phyloP scores from a whole-genome alignment of 2,329 filamentous ascomycete genomes.

The Boeremia lycopersici region DNA sequence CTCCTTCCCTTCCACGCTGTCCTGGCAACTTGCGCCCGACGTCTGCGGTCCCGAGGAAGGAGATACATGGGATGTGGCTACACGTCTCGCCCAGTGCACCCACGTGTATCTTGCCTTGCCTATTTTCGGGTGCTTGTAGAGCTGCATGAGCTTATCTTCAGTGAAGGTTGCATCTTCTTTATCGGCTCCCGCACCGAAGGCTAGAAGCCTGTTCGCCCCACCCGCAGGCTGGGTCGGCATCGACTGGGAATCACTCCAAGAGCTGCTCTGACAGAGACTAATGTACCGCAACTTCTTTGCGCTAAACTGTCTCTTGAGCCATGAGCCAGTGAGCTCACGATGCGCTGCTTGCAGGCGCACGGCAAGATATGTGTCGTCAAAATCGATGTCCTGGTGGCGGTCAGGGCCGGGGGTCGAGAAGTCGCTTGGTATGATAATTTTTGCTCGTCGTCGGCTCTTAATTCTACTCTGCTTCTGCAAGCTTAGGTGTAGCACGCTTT shows the following conservation, averaged over 20 bases:
- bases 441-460: neutral
- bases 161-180: conserved; percentile 34
- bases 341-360: conserved; percentile 24
- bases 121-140: conserved; percentile 40
- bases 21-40: neutral
- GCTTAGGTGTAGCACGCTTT: conserved; percentile 26
- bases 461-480: conserved; percentile 7
- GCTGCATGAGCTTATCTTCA: conserved; percentile 46
- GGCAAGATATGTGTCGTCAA: conserved; percentile 38
- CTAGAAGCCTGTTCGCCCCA: conserved; percentile 16
- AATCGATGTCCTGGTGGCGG: conserved; percentile 22
- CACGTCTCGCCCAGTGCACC: conserved; percentile 51
- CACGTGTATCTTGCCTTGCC: conserved; percentile 50
- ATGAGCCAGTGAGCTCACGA: conserved; percentile 26
- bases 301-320: conserved; percentile 27
- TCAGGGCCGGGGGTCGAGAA: conserved; percentile 23
- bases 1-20: conserved; percentile 11
- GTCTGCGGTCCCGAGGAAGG: conserved; percentile 1
- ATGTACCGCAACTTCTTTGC: conserved; percentile 29
- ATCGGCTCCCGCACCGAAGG: conserved; percentile 16
- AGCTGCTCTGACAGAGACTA: conserved; percentile 19
- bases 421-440: conserved; percentile 14
- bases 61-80: conserved; percentile 24
- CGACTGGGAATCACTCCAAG: conserved; percentile 26
- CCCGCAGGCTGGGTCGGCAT: neutral